A percentile compares a stretch with the other conserved stretches of the same genome.
Conservation (phyloP, 345 rosid genomes). For the Aquilaria sinensis region DNA sequence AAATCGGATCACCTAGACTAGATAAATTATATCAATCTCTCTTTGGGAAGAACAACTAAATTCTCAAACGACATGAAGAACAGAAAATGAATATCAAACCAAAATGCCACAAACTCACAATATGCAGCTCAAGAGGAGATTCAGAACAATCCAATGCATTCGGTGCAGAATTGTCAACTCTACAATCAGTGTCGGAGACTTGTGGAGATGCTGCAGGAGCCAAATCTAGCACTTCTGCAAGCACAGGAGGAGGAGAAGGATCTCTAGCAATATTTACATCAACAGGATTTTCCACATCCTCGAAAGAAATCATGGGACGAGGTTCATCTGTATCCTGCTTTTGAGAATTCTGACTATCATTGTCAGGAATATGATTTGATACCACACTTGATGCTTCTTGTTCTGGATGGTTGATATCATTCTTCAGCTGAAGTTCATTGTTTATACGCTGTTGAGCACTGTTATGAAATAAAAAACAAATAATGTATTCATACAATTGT, state of each 20-base stretch:
- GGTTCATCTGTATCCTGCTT: conserved; percentile 46
- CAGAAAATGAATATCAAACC: background rate
- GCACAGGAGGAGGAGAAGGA: conserved; percentile 94
- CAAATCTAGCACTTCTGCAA: conserved; percentile 90
- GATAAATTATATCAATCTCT: background rate
- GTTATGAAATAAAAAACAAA: conserved; percentile 22
- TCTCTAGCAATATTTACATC: conserved; percentile 54
- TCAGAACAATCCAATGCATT: conserved; percentile 48
- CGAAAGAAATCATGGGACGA: conserved; percentile 82
- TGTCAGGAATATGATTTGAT: conserved; percentile 22
- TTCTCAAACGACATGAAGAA: conserved; percentile 1
- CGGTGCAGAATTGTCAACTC: conserved; percentile 43
- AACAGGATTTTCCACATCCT: conserved; percentile 46
- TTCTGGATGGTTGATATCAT: conserved; percentile 27
- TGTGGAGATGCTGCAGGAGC: conserved; percentile 43
- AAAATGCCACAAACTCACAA: conserved; percentile 48
- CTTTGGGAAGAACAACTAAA: background rate
- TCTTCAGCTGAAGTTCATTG: conserved; percentile 32
- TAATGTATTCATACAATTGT: conserved; percentile 9
- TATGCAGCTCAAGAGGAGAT: conserved; percentile 82
- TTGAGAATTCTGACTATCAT: conserved; percentile 30
- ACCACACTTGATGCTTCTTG: conserved; percentile 36
- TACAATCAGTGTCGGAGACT: conserved; percentile 36
- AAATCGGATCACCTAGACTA: too few species aligned
- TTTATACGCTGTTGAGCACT: conserved; percentile 42